phyloP scores from a whole-genome alignment of 495 filamentous ascomycete species.

The Trypethelium eluteriae region DNA sequence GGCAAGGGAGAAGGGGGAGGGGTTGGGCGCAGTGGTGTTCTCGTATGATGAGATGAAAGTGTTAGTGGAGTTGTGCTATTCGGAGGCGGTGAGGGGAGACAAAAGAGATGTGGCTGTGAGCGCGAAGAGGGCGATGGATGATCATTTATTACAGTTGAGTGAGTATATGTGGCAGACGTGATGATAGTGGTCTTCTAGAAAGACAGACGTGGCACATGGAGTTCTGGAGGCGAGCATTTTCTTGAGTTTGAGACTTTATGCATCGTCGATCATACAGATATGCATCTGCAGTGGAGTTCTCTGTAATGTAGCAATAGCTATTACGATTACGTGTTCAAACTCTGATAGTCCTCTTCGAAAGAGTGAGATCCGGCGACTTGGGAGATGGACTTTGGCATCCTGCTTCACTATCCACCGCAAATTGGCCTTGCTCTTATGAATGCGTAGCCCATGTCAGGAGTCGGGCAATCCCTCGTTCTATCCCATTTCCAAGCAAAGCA shows the following conservation, averaged over 20 bases:
- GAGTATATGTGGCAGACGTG: slow-evolving; percentile 63
- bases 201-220: background rate
- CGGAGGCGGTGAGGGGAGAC: slow-evolving; percentile 62
- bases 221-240: background rate
- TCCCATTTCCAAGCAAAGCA: too few relatives aligned
- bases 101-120: slow-evolving; percentile 65
- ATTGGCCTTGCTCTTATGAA: too few relatives aligned
- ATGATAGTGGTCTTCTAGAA: background rate
- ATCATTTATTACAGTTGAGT: slow-evolving; percentile 64
- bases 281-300: background rate
- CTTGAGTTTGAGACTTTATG: background rate
- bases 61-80: slow-evolving; percentile 78
- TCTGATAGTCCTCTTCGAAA: too few relatives aligned
- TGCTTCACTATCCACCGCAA: too few relatives aligned
- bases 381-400: too few relatives aligned
- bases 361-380: too few relatives aligned
- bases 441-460: too few relatives aligned
- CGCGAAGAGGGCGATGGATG: slow-evolving; percentile 67
- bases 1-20: slow-evolving; percentile 24
- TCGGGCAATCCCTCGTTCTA: too few relatives aligned
- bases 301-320: too few relatives aligned
- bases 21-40: slow-evolving; percentile 46
- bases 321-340: too few relatives aligned
- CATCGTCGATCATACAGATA: background rate
- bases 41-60: slow-evolving; percentile 77